Base-by-base conservation (phyloP, 352 stramenopile species). In the Detonula confervacea region DNA sequence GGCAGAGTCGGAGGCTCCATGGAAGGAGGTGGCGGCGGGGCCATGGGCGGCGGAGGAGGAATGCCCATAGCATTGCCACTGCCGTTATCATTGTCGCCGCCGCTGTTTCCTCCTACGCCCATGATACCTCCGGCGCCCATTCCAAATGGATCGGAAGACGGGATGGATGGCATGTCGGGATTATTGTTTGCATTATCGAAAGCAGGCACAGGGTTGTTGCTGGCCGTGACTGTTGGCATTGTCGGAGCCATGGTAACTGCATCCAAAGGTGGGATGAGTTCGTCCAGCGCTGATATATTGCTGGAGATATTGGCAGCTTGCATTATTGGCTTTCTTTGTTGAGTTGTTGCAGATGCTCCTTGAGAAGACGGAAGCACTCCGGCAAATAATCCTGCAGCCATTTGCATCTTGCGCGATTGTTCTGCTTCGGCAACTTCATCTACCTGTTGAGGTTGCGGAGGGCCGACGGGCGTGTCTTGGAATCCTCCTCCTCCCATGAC, bases 361-460 rank as follows among this genome's bases (percentile, higher is more conserved):
- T n/a, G n/a, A n/a, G n/a, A n/a, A 22, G 9, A 54, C 0, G 76
- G 51, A 63, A 80, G 29, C 9, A 80, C 62, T 37, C 76, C 76
- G 6, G 76, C 76, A 52, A 84, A 84, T 24, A 84, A 52, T 22
- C 69, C 76, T 39, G 55, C 52, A 20, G 76, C 76, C 46, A 84
- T 68, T 12, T 84, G 29, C 69, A 80, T 72, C 67, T 80, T 84
- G 25, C 76, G 76, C 0, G 56, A 67, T 18, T 55, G 39, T 44
- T 84, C 76, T 33, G 70, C 61, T 51, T 79, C 63, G 1, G 30
- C 44, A 22, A 59, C 62, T 78, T 83, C 75, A 30, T 71, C 57
- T 14, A 56, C 25, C 22, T 54, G 16, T 24, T 14, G 8, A 27
- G 12, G 16, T 33, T 35, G 49, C 22, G 25, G 8, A 42, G 33